Evolutionary conservation across 306 rosid genomes (phyloP).

Genomic region (Sphenostylis stenocarpa): DNA sequence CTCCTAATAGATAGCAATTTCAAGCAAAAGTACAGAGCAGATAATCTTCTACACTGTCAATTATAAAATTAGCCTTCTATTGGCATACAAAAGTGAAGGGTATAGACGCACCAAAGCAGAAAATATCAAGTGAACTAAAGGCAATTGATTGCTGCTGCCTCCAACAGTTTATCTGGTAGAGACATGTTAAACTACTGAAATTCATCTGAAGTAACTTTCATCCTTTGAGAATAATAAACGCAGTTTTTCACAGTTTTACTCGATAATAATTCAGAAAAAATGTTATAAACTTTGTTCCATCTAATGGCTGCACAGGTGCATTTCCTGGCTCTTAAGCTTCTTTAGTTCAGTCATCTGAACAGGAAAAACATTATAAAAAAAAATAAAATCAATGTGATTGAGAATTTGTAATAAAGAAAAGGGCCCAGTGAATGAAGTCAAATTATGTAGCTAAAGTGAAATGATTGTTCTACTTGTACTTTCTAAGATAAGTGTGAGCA

Average conservation of each 20-base stretch:
- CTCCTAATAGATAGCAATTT: neutral
- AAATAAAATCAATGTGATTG: neutral
- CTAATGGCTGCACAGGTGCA: neutral
- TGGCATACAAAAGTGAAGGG: constrained; percentile 8
- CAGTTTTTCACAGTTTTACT: constrained; percentile 7
- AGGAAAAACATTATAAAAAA: neutral
- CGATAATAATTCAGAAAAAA: constrained; percentile 15
- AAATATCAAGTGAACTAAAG: neutral
- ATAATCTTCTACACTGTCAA: neutral
- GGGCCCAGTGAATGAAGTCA: neutral
- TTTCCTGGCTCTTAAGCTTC: neutral
- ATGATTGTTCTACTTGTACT: neutral
- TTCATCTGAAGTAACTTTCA: constrained; percentile 1
- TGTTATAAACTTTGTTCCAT: neutral
- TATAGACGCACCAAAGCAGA: neutral
- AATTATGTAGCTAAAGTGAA: neutral
- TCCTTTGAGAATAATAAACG: constrained; percentile 1
- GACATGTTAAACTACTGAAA: constrained; percentile 1
- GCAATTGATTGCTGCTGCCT: neutral
- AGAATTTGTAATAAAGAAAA: neutral
- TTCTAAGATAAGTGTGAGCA: neutral
- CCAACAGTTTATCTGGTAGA: constrained; percentile 9
- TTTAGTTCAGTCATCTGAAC: neutral
- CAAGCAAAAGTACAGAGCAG: constrained; percentile 11
- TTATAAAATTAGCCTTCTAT: constrained; percentile 4